phyloP scores from a whole-genome alignment of 176 grass and related monocot species.

The Olyra latifolia region DNA sequence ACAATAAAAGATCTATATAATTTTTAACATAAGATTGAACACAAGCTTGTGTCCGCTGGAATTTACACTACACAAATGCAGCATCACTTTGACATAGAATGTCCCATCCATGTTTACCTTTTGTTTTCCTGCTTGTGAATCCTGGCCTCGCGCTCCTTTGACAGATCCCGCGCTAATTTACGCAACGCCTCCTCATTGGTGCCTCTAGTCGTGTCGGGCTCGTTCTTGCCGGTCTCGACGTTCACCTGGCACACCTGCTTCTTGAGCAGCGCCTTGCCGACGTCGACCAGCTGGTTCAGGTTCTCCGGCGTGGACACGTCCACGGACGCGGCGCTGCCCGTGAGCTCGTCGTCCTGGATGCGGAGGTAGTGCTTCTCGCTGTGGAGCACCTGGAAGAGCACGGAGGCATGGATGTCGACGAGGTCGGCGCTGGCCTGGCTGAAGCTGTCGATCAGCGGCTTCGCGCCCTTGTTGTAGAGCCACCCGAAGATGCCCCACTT shows the following conservation, averaged over 20 bases:
- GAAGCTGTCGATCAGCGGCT: constrained; percentile 65
- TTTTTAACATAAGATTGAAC: no score
- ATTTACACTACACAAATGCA: no score
- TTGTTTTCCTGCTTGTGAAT: no score
- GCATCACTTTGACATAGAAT: no score
- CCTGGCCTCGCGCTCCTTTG: no score
- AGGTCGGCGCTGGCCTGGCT: constrained; percentile 59
- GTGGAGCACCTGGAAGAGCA: constrained; percentile 54
- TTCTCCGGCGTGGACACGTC: constrained; percentile 46
- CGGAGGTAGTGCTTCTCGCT: constrained; percentile 46
- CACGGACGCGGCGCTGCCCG: constrained; percentile 16
- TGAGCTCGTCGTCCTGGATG: constrained; percentile 55
- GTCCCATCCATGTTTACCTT: no score
- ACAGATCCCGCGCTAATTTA: no score
- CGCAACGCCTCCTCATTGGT: constrained; percentile 69
- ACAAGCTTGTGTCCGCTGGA: no score
- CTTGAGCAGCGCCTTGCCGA: constrained; percentile 49
- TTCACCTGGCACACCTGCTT: constrained; percentile 45
- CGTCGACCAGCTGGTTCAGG: constrained; percentile 28
- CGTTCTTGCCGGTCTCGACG: constrained; percentile 47
- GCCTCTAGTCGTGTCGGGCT: neutral
- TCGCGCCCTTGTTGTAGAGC: constrained; percentile 47
- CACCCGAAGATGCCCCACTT: constrained; percentile 68
- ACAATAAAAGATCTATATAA: no score
- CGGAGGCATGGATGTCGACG: constrained; percentile 64